These are phyloP conservation scores for Alternaria gansuensis DNA, from an alignment of 2,329 filamentous ascomycete genomes.

Conservation along the genomic window DNA sequence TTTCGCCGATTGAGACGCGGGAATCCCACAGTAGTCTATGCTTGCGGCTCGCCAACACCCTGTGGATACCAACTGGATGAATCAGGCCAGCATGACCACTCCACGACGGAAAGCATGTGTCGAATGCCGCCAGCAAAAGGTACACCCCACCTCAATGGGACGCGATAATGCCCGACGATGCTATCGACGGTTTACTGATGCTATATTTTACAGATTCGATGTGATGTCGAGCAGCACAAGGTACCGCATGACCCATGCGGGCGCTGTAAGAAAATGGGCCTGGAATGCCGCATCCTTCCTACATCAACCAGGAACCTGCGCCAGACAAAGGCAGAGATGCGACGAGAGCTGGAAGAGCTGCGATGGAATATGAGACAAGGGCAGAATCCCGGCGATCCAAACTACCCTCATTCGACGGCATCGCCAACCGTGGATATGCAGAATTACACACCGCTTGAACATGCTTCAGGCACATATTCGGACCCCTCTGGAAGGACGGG, in stretches of 20 bases:
- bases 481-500: constrained; percentile 41
- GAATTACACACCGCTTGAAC: constrained; percentile 39
- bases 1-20: constrained; percentile 40
- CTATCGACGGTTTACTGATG: constrained; percentile 23
- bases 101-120: constrained; percentile 51
- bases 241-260: constrained; percentile 50
- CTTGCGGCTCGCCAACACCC: constrained; percentile 29
- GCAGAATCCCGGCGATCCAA: constrained; percentile 37
- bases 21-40: constrained; percentile 28
- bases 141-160: constrained; percentile 25
- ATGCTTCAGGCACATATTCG: constrained; percentile 40
- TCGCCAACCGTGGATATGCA: constrained; percentile 42
- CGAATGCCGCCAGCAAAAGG: constrained; percentile 52
- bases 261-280: constrained; percentile 49
- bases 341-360: constrained; percentile 49
- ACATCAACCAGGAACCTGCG: constrained; percentile 50
- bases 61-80: constrained; percentile 36
- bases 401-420: constrained; percentile 40
- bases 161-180: constrained; percentile 10
- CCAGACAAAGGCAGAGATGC: constrained; percentile 53
- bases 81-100: constrained; percentile 42
- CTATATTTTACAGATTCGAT: constrained; percentile 45
- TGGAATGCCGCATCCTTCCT: constrained; percentile 50
- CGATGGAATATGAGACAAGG: constrained; percentile 49
- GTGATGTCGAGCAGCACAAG: constrained; percentile 52